Percentiles rank a stretch among this genome's conserved stretches.
phyloP scores from a whole-genome alignment of 2,329 filamentous ascomycete species.

The Alternaria triticina region DNA sequence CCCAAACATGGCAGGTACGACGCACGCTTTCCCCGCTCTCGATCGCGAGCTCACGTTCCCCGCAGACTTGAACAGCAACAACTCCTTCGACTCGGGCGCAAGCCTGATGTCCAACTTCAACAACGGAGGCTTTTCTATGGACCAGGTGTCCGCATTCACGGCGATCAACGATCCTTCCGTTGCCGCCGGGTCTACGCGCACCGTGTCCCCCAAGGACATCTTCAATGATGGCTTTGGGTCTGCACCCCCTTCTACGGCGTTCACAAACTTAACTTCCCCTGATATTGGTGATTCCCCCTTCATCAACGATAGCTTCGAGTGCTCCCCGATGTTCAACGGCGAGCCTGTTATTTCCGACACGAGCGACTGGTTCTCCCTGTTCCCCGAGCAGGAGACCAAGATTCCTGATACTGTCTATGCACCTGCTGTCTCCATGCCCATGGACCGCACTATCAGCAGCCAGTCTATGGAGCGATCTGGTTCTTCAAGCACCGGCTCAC shows the following conservation, averaged over 20 bases:
- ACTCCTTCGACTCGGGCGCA: slow-evolving; percentile 55
- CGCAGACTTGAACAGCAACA: slow-evolving; percentile 48
- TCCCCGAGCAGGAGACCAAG: slow-evolving; percentile 60
- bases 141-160: slow-evolving; percentile 49
- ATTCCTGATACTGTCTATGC: slow-evolving; percentile 29
- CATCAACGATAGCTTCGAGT: slow-evolving; percentile 72
- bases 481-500: slow-evolving; percentile 46
- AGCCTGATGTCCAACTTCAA: slow-evolving; percentile 55
- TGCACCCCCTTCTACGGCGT: slow-evolving; percentile 79
- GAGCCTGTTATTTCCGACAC: slow-evolving; percentile 62
- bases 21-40: slow-evolving; percentile 16
- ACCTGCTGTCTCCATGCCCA: slow-evolving; percentile 36
- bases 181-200: slow-evolving; percentile 54
- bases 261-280: slow-evolving; percentile 86
- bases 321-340: slow-evolving; percentile 76
- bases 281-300: slow-evolving; percentile 79
- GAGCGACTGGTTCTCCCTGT: slow-evolving; percentile 74
- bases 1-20: slow-evolving; percentile 49
- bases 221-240: slow-evolving; percentile 74
- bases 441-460: slow-evolving; percentile 52
- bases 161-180: slow-evolving; percentile 54
- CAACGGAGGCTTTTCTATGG: slow-evolving; percentile 37
- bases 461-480: slow-evolving; percentile 45
- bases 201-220: slow-evolving; percentile 85
- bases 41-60: slow-evolving; percentile 36